These are phyloP conservation scores for Thielaviopsis punctulata DNA, from an alignment of 2,329 filamentous ascomycete species.

Conservation along the genomic window DNA sequence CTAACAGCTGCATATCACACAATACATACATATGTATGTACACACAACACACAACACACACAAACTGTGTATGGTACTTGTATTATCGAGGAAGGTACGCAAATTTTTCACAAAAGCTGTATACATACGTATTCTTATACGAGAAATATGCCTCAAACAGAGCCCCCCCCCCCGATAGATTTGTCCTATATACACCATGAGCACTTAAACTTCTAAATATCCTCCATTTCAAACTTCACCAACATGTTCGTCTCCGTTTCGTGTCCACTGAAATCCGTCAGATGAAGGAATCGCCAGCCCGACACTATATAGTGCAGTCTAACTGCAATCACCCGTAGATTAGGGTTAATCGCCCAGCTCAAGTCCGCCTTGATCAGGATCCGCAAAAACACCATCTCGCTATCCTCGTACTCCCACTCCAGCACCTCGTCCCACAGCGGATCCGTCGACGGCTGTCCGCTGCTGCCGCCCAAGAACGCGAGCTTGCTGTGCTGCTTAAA, in stretches of 20 bases:
- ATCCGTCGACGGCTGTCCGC: conserved; percentile 40
- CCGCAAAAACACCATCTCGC: conserved; percentile 46
- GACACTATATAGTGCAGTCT: conserved; percentile 36
- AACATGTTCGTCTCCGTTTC: conserved; percentile 46
- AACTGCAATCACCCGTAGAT: conserved; percentile 43
- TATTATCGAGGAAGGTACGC: too few relatives aligned
- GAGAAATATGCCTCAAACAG: too few relatives aligned
- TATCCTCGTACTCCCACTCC: conserved; percentile 52
- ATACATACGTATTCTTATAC: background rate
- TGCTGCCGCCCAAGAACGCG: conserved; percentile 37
- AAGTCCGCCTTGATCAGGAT: conserved; percentile 52
- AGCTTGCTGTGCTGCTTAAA: conserved; percentile 42
- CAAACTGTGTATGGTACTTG: too few relatives aligned
- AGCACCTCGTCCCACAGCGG: conserved; percentile 49
- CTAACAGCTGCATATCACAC: background rate
- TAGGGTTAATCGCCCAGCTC: conserved; percentile 42
- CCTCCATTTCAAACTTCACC: conserved; percentile 40
- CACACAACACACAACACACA: background rate
- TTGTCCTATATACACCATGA: too few relatives aligned
- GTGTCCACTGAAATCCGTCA: conserved; percentile 46
- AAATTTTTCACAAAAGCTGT: too few relatives aligned
- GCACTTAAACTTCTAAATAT: conserved; percentile 20
- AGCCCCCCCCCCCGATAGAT: too few relatives aligned
- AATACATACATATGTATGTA: too few relatives aligned
- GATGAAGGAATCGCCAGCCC: conserved; percentile 46